A percentile compares a stretch with the other conserved stretches of the same genome.
Conservation (phyloP, 1,284 basidiomycete genomes). For the Earliella scabrosa region DNA sequence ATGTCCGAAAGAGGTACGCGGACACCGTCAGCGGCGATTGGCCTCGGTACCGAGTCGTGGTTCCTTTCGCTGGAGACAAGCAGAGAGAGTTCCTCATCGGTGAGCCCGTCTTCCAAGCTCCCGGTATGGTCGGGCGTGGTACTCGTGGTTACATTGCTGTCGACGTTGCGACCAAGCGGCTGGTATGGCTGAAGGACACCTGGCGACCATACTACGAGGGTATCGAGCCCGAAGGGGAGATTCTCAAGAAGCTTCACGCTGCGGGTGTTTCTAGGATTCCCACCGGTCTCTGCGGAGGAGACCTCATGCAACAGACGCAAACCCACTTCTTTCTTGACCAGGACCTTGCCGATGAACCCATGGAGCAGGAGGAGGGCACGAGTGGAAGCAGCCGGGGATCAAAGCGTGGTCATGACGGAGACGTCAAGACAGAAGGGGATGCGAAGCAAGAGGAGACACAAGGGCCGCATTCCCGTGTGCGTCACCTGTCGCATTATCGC, state of each 20-base stretch:
- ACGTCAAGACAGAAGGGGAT: neutral
- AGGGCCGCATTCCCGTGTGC: neutral
- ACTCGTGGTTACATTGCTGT: constrained; percentile 11
- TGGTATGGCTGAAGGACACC: constrained; percentile 15
- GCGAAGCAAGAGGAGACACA: neutral
- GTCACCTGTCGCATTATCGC: neutral
- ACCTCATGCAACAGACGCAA: neutral
- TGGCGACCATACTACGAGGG: constrained; percentile 11
- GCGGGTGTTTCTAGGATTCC: neutral
- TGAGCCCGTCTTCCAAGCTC: neutral
- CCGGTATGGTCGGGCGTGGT: constrained; percentile 9
- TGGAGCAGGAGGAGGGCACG: too few species aligned
- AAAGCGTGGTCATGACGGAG: neutral
- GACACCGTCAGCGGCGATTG: too few species aligned
- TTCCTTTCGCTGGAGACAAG: too few species aligned
- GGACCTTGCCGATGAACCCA: neutral
- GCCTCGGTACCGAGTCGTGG: too few species aligned
- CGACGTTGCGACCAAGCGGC: neutral
- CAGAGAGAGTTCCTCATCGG: constrained; percentile 7
- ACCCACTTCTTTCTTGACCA: neutral
- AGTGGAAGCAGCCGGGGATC: neutral
- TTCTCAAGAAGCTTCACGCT: neutral
- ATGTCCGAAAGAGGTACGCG: too few species aligned
- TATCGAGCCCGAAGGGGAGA: constrained; percentile 1
- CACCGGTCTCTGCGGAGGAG: neutral